Evolutionary conservation across 441 rosid genomes (phyloP), one percentile per base, ranked within the genome.

Genomic region (Euphorbia celastroides): DNA sequence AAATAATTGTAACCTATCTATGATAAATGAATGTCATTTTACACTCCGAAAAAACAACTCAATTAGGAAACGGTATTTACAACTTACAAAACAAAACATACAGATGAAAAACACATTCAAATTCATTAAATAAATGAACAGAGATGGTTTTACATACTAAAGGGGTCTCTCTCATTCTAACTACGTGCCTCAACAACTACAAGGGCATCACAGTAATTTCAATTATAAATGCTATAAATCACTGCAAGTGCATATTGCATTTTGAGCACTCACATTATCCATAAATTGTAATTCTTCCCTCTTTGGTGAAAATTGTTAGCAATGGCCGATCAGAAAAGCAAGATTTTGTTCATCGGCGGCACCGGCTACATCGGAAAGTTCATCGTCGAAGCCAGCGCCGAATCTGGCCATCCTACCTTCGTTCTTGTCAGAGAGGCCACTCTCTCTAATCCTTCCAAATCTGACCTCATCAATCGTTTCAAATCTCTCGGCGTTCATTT

Each of bases 361-460:
- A 80, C 85, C 0, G 88, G 88, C 5, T 79, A 80, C 68, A 73
- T 79, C 14, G 86, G 86, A 0, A 84, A 82, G 61, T 66, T 55
- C 62, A 71, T 84, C 58, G 80, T 78, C 34, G 84, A 82, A 51
- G 86, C 84, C 0, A 78, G 81, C 30, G 83, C 74, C 3, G 80
- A 80, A 52, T 72, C 80, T 6, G 83, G 84, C 1, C 79, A 84
- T 65, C 83, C 84, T 0, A 82, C 83, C 11, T 84, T 57, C 42
- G 77, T 65, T 30, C 76, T 82, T 17, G 68, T 78, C 2, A 69
- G 88, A 50, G 81, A 82, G 2, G 52, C 84, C 68, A 72, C 84
- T 31, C 77, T 77, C 58, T 69, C 84, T 17, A 46, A 25, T 54
- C 74, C 82, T 17, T 61, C 64, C 5, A 78, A 75, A 44, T 57